These are phyloP conservation scores for Penicillium desertorum DNA, from an alignment of 495 filamentous ascomycete species.

Conservation along the genomic window DNA sequence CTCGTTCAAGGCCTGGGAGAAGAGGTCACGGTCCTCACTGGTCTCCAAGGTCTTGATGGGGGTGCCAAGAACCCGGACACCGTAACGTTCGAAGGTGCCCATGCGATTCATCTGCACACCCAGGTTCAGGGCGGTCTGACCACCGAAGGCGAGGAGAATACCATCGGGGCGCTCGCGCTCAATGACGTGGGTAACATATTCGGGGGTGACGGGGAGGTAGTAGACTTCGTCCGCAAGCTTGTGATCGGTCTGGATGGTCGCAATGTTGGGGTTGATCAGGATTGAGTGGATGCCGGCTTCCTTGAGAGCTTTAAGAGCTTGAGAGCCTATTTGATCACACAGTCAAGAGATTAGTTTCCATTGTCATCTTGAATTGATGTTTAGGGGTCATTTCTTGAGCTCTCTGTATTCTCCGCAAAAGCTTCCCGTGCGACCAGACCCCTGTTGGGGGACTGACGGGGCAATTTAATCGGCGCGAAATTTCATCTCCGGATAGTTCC, in stretches of 20 bases:
- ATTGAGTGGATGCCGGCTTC: constrained; percentile 93
- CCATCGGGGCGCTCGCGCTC: constrained; percentile 88
- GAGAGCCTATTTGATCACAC: constrained; percentile 64
- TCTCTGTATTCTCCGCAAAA: constrained; percentile 14
- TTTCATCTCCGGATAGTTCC: neutral
- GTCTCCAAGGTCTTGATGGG: constrained; percentile 91
- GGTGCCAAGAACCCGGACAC: constrained; percentile 91
- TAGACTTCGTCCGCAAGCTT: constrained; percentile 97
- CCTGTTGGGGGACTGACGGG: neutral
- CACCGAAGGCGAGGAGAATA: constrained; percentile 94
- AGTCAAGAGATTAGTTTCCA: constrained; percentile 14
- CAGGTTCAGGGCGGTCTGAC: constrained; percentile 93
- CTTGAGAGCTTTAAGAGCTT: constrained; percentile 93
- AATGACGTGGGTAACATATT: constrained; percentile 97
- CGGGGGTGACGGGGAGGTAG: constrained; percentile 94
- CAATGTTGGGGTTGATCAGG: constrained; percentile 98
- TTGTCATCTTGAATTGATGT: neutral
- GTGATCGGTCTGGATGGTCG: constrained; percentile 97
- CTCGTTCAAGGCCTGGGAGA: constrained; percentile 85
- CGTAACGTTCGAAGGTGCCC: constrained; percentile 92
- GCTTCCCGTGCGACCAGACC: constrained; percentile 8
- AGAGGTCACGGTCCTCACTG: constrained; percentile 93
- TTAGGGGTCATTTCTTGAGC: neutral
- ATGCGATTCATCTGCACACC: constrained; percentile 97
- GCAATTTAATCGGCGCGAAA: neutral